A percentile compares a stretch with the other conserved stretches of the same genome.
Evolutionary conservation across 2,329 filamentous ascomycete species (phyloP).

Genomic region (Penicillium sp.): DNA sequence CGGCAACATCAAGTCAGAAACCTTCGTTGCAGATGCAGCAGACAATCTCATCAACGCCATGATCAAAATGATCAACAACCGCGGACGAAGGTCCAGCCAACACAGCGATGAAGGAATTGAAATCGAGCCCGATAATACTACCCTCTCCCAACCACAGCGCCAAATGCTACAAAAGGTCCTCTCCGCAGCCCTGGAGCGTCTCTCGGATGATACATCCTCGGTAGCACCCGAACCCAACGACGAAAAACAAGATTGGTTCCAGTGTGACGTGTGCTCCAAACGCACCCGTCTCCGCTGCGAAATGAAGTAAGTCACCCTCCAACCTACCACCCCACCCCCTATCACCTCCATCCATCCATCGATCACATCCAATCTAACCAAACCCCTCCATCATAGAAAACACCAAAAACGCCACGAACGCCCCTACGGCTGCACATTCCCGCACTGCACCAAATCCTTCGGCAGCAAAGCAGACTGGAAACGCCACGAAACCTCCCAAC

Average conservation of each 20-base stretch:
- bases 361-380: slow-evolving; percentile 13
- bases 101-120: slow-evolving; percentile 32
- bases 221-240: slow-evolving; percentile 11
- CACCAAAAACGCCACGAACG: slow-evolving; percentile 80
- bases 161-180: slow-evolving; percentile 43
- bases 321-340: background rate
- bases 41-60: slow-evolving; percentile 42
- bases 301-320: slow-evolving; percentile 42
- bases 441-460: slow-evolving; percentile 72
- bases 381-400: slow-evolving; percentile 63
- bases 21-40: slow-evolving; percentile 38
- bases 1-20: slow-evolving; percentile 27
- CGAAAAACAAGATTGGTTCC: slow-evolving; percentile 37
- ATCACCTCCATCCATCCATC: too few relatives aligned
- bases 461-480: slow-evolving; percentile 97
- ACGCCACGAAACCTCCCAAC: slow-evolving; percentile 82
- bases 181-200: slow-evolving; percentile 36
- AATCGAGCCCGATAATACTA: slow-evolving; percentile 26
- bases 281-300: slow-evolving; percentile 43
- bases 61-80: slow-evolving; percentile 41
- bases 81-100: slow-evolving; percentile 32
- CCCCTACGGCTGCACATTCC: slow-evolving; percentile 82
- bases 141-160: slow-evolving; percentile 37
- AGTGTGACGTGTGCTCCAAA: slow-evolving; percentile 42
- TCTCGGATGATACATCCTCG: slow-evolving; percentile 27